These are phyloP conservation scores for Chalaropsis ovoidea DNA, from an alignment of 2,329 filamentous ascomycete genomes.

Conservation along the genomic window DNA sequence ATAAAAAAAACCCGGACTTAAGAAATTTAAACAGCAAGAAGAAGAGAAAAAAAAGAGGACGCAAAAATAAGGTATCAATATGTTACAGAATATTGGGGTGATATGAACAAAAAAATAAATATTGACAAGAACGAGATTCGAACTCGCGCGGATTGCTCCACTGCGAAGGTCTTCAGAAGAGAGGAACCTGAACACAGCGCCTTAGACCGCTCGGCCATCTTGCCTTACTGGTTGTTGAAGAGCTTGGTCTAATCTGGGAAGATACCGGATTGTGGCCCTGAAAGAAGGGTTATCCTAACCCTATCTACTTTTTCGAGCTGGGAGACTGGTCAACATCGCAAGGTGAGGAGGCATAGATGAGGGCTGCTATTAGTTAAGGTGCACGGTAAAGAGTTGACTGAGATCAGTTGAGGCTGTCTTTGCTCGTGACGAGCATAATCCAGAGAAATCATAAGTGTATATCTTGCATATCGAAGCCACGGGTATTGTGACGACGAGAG, in stretches of 20 bases:
- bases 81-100: too few relatives aligned
- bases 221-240: constrained; percentile 7
- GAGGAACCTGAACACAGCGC: constrained; percentile 23
- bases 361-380: too few relatives aligned
- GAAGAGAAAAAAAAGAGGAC: not conserved
- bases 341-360: too few relatives aligned
- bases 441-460: too few relatives aligned
- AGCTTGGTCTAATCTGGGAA: not conserved
- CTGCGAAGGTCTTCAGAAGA: constrained; percentile 17
- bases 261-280: not conserved
- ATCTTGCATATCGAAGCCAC: too few relatives aligned
- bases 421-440: too few relatives aligned
- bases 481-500: too few relatives aligned
- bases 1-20: not conserved
- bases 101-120: constrained; percentile 25
- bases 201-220: constrained; percentile 25
- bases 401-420: too few relatives aligned
- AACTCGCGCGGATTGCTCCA: constrained; percentile 26
- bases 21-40: not conserved
- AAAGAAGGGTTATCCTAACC: not conserved
- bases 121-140: constrained; percentile 31
- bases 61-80: not conserved
- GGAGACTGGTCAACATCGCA: too few relatives aligned
- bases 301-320: not conserved
- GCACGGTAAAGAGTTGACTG: too few relatives aligned